phyloP scores from a whole-genome alignment of 2,329 filamentous ascomycete genomes.

The Colletotrichum sp. region DNA sequence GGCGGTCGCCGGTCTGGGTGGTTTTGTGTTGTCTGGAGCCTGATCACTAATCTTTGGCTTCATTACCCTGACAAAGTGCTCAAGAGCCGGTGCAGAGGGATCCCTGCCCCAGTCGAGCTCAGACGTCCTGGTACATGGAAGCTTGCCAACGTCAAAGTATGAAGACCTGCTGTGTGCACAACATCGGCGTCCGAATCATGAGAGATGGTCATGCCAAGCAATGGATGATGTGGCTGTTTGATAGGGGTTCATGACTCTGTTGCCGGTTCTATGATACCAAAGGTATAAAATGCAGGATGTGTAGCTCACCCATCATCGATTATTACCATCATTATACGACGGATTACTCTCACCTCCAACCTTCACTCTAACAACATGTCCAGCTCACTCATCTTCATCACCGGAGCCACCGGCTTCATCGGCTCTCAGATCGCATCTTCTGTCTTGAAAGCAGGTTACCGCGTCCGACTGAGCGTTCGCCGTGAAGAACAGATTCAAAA shows the following conservation, averaged over 20 bases:
- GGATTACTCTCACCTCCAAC: not conserved
- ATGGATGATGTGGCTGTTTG: accelerated
- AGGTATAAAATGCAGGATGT: not conserved
- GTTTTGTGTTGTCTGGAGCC: not conserved
- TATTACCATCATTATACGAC: not conserved
- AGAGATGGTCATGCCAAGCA: not conserved
- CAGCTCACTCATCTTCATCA: not conserved
- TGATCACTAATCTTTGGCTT: not conserved
- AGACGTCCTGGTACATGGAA: not conserved
- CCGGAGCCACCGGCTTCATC: conserved; percentile 10
- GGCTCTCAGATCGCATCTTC: not conserved
- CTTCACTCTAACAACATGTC: not conserved
- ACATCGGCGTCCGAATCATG: not conserved
- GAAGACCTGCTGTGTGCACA: not conserved
- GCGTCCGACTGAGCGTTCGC: conserved; percentile 5
- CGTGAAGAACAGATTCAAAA: not conserved
- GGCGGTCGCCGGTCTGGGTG: not conserved
- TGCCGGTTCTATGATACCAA: not conserved
- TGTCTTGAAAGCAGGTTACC: not conserved
- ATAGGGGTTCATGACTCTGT: not conserved
- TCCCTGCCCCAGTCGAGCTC: not conserved
- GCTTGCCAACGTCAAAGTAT: not conserved
- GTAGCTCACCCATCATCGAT: not conserved
- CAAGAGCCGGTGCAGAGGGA: not conserved
- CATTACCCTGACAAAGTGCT: not conserved